phyloP scores from a whole-genome alignment of 768 basidiomycete species.

The Lactarius indigo region DNA sequence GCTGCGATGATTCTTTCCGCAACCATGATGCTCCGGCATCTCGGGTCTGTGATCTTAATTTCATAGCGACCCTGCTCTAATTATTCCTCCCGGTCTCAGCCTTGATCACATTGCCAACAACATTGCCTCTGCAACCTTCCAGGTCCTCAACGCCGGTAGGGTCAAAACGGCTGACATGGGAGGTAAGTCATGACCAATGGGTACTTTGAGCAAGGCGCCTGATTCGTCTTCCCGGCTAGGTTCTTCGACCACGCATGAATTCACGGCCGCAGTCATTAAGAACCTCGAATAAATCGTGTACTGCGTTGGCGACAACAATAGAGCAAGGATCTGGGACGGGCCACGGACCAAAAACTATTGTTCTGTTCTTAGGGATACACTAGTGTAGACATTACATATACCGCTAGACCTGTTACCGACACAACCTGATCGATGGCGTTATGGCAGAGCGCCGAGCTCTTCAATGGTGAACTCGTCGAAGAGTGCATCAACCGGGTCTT shows the following conservation, averaged over 20 bases:
- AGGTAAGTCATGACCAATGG: slow-evolving; percentile 48
- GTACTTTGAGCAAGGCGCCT: background rate
- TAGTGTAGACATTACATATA: slow-evolving; percentile 21
- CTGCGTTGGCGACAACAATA: background rate
- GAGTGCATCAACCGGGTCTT: slow-evolving; percentile 38
- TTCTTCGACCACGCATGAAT: slow-evolving; percentile 87
- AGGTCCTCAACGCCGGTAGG: slow-evolving; percentile 84
- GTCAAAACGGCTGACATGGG: slow-evolving; percentile 95
- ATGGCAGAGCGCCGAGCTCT: slow-evolving; percentile 23
- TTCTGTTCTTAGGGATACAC: slow-evolving; percentile 22
- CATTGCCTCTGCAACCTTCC: slow-evolving; percentile 90
- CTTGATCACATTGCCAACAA: slow-evolving; percentile 91
- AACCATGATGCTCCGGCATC: slow-evolving; percentile 96
- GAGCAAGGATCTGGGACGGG: background rate
- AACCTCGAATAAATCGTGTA: slow-evolving; percentile 46
- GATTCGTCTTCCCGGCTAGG: slow-evolving; percentile 44
- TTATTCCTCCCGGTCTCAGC: slow-evolving; percentile 37
- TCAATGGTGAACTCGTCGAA: slow-evolving; percentile 45
- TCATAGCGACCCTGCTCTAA: slow-evolving; percentile 17
- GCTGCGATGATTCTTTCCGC: slow-evolving; percentile 96
- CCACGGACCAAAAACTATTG: background rate
- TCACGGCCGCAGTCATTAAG: slow-evolving; percentile 90
- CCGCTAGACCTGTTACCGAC: background rate
- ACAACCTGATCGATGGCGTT: background rate
- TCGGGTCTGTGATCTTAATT: slow-evolving; percentile 59